phyloP scores from a whole-genome alignment of 2,329 filamentous ascomycete genomes.

The Xylariales sp. region DNA sequence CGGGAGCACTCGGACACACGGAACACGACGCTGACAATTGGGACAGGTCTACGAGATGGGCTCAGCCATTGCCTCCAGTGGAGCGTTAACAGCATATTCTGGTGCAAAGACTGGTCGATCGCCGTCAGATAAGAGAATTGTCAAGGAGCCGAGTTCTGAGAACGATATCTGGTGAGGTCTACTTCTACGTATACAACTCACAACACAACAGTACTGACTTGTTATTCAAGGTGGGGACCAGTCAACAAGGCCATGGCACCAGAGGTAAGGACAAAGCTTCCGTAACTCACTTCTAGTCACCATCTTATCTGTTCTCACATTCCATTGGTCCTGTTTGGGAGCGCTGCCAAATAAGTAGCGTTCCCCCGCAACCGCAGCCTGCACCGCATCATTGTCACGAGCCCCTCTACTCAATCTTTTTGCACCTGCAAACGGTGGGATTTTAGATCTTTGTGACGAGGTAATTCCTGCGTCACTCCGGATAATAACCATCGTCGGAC shows the following conservation, averaged over 20 bases:
- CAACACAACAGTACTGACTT: slow-evolving; percentile 4
- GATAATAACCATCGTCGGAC: too few relatives aligned
- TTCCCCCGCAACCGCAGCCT: neutral
- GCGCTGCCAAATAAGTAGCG: too few relatives aligned
- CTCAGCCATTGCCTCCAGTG: slow-evolving; percentile 92
- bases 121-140: slow-evolving; percentile 94
- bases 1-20: slow-evolving; percentile 7
- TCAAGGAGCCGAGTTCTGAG: slow-evolving; percentile 84
- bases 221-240: slow-evolving; percentile 70
- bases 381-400: neutral
- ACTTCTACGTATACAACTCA: neutral
- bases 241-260: slow-evolving; percentile 99
- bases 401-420: too few relatives aligned
- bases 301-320: neutral
- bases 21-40: slow-evolving; percentile 15
- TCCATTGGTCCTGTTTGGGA: slow-evolving; percentile 11
- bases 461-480: too few relatives aligned
- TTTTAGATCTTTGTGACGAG: neutral
- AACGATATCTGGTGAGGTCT: slow-evolving; percentile 72
- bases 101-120: slow-evolving; percentile 97
- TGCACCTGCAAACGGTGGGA: too few relatives aligned
- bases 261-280: slow-evolving; percentile 85
- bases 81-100: slow-evolving; percentile 94
- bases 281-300: too few relatives aligned
- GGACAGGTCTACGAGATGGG: slow-evolving; percentile 76